A percentile compares a stretch with the other conserved stretches of the same genome.
phyloP scores from a whole-genome alignment of 73 alveolate genomes.

The Stentor roeselii region DNA sequence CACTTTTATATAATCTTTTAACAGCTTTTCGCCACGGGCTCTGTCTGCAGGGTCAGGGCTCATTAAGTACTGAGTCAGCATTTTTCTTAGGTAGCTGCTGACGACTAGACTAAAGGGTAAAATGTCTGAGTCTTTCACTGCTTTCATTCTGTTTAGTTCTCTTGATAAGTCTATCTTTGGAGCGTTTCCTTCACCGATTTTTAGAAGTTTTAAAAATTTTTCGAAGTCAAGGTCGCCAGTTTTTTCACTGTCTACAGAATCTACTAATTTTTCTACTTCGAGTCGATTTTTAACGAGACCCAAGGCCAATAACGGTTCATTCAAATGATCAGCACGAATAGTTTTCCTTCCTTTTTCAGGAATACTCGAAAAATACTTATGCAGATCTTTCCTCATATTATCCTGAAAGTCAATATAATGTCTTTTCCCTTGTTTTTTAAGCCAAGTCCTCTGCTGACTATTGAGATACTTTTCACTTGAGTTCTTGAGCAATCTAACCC shows the following conservation, averaged over 20 bases:
- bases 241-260: slow-evolving; percentile 85
- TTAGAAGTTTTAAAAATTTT: slow-evolving; percentile 84
- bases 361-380: slow-evolving; percentile 67
- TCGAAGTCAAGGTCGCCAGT: slow-evolving; percentile 83
- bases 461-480: not conserved
- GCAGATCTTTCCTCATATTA: slow-evolving; percentile 44
- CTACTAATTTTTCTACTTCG: slow-evolving; percentile 74
- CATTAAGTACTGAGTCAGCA: slow-evolving; percentile 37
- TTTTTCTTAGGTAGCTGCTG: slow-evolving; percentile 33
- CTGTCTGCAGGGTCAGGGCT: not conserved
- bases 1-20: not conserved
- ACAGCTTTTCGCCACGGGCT: not conserved
- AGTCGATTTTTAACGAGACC: slow-evolving; percentile 85
- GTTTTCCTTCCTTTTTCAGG: slow-evolving; percentile 81
- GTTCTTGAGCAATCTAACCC: not conserved
- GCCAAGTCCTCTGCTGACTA: slow-evolving; percentile 58
- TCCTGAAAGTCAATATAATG: slow-evolving; percentile 56
- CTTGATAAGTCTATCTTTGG: not conserved
- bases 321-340: slow-evolving; percentile 88
- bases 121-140: slow-evolving; percentile 26
- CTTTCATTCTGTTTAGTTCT: slow-evolving; percentile 24
- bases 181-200: slow-evolving; percentile 49
- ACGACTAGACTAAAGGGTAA: slow-evolving; percentile 38
- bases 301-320: slow-evolving; percentile 90
- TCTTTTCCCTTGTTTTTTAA: slow-evolving; percentile 56